Conservation (phyloP, 441 rosid genomes). For the Flueggea neowawraea region DNA sequence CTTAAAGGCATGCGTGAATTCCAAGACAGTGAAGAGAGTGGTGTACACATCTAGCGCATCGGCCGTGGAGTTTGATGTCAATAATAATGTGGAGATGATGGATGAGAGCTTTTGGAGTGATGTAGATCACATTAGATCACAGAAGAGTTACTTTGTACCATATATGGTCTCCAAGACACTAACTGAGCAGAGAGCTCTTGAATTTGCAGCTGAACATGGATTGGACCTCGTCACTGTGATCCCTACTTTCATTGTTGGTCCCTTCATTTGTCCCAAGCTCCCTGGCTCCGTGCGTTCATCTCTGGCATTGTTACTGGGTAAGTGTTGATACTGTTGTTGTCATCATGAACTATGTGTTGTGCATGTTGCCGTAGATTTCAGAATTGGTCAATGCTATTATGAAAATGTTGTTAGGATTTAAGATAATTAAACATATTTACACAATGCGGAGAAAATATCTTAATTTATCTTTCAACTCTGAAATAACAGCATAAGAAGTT, state of each 20-base stretch:
- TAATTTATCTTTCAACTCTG: too few species aligned
- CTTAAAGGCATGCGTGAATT: constrained; percentile 28
- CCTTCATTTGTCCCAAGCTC: constrained; percentile 26
- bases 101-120: constrained; percentile 64
- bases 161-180: constrained; percentile 39
- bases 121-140: constrained; percentile 27
- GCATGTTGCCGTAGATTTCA: too few species aligned
- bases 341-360: too few species aligned
- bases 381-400: too few species aligned
- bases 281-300: constrained; percentile 12
- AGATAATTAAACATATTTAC: too few species aligned
- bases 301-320: constrained; percentile 17
- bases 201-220: constrained; percentile 35
- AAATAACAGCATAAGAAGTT: too few species aligned
- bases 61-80: background rate
- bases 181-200: constrained; percentile 42
- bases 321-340: too few species aligned
- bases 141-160: constrained; percentile 15
- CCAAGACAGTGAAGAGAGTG: constrained; percentile 45
- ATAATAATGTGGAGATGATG: constrained; percentile 4
- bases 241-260: constrained; percentile 48
- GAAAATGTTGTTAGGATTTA: too few species aligned
- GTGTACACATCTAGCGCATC: constrained; percentile 24
- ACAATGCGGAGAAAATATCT: too few species aligned
- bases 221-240: constrained; percentile 44